Percentiles rank a stretch among this genome's conserved stretches.
Evolutionary conservation across 2,329 filamentous ascomycete genomes (phyloP).

Genomic region (Pseudopithomyces chartarum): DNA sequence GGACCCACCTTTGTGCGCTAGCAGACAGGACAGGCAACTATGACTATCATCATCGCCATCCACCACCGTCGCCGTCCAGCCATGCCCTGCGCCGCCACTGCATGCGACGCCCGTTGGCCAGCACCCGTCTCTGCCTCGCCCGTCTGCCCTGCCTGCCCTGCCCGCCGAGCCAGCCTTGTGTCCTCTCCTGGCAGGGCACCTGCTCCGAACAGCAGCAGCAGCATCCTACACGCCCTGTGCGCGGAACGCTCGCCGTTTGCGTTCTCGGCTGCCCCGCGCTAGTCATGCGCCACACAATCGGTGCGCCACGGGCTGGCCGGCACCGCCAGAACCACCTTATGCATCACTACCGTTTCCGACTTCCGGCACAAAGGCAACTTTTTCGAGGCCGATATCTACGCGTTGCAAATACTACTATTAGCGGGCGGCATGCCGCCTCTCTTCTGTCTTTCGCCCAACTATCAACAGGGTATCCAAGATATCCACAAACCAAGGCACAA

Average conservation of each 20-base stretch:
- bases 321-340: no score
- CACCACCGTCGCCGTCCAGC: neutral
- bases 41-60: neutral
- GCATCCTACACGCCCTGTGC: neutral
- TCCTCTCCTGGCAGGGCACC: neutral
- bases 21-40: conserved; percentile 1
- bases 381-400: no score
- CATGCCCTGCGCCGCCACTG: neutral
- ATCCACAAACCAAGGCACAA: neutral
- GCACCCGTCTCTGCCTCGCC: neutral
- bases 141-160: neutral
- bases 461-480: conserved; percentile 1
- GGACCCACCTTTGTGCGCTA: conserved; percentile 5
- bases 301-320: neutral
- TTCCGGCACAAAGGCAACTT: no score
- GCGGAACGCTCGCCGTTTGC: conserved; percentile 11
- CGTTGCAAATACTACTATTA: no score
- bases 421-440: neutral
- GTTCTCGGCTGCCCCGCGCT: neutral
- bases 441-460: neutral
- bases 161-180: neutral
- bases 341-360: no score
- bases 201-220: neutral
- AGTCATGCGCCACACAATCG: neutral
- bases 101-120: neutral